A percentile compares a stretch with the other conserved stretches of the same genome.
phyloP scores from a whole-genome alignment of 306 rosid species.

The Rosa multiflora region DNA sequence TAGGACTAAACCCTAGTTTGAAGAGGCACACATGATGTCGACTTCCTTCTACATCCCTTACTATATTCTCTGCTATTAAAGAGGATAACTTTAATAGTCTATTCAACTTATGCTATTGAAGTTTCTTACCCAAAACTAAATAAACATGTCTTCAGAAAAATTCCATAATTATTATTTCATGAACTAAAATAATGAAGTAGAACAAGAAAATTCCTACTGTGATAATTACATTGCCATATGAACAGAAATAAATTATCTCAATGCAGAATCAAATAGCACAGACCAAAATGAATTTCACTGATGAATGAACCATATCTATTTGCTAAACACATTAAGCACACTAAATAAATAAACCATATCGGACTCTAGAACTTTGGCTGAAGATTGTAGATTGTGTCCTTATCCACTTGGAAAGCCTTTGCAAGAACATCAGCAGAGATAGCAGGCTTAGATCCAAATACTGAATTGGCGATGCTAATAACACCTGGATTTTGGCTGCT shows the following conservation, averaged over 20 bases:
- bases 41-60: too few species aligned
- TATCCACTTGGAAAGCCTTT: conserved; percentile 34
- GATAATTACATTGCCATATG: not conserved
- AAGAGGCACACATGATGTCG: too few species aligned
- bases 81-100: not conserved
- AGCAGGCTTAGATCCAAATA: conserved; percentile 33
- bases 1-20: too few species aligned
- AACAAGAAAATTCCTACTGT: not conserved
- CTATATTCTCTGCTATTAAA: not conserved
- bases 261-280: not conserved
- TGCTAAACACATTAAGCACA: not conserved
- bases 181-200: not conserved
- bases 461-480: conserved; percentile 27
- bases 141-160: not conserved
- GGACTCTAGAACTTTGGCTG: not conserved
- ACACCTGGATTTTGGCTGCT: conserved; percentile 46
- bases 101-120: not conserved
- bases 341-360: not conserved
- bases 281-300: not conserved
- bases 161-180: not conserved
- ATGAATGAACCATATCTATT: not conserved
- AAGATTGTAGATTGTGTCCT: not conserved
- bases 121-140: not conserved
- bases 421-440: conserved; percentile 32
- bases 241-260: not conserved